Base-by-base conservation (phyloP, 176 grass and related monocot genomes). In the Saccharum spontaneum region DNA sequence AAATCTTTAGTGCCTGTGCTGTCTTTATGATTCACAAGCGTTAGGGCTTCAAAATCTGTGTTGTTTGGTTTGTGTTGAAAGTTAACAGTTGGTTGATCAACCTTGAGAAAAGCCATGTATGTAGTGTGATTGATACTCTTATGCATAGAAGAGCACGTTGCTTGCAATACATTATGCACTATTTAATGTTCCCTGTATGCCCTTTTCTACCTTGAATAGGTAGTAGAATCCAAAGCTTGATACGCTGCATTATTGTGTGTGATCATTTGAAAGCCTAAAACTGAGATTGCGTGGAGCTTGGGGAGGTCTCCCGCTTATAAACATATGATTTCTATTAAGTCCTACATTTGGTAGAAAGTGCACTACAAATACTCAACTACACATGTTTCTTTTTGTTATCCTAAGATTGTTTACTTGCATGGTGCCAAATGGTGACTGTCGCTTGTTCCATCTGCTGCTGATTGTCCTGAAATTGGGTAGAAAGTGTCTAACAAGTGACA, bases 311-410 rank as follows among this genome's bases (percentile, higher is more conserved):
- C 10, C 24, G 14, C 59, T 40, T 2, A 23, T 74, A 31, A 44
- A 18, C 26, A 38, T 59, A 63, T 79, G 57, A 24, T 73, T 45
- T 69, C n/a, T 30, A 10, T 52, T 54, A 44, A 41, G 72, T 78
- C 61, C 6, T 41, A 67, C 30, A 41, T 86, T 37, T 75, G 73
- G 43, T 65, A 26, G 3, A 26, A 71, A 63, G 60, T 81, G 66
- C 17, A 59, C 69, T 39, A 65, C 54, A 81, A 45, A 43, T 71
- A 79, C 39, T 79, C 60, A 66, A 80, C 16, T 48, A 45, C 14
- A 4, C 68, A 10, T 54, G 17, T 86, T 46, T 37, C 37, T 7
- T 61, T 73, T 65, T 50, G 48, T 17, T 40, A 40, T 64, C 38
- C 3, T 15, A 8, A 30, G 31, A 83, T 75, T 38, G 4, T 73